phyloP scores from a whole-genome alignment of 495 filamentous ascomycete genomes.

The Aspergillus biplanus region DNA sequence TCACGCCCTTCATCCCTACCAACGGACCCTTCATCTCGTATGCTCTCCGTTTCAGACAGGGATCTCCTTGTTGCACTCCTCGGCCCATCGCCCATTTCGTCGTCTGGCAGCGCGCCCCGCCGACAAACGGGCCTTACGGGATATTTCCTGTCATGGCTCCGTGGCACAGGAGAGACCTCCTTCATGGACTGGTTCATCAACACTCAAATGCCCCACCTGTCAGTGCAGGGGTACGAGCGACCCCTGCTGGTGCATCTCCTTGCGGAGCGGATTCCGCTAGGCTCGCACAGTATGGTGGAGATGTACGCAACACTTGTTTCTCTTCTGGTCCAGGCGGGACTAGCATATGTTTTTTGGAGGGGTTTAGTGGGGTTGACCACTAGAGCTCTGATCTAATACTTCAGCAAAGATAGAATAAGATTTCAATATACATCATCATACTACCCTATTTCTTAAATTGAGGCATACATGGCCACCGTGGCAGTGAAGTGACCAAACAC shows the following conservation, averaged over 20 bases:
- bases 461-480: no score
- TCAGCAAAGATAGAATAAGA: no score
- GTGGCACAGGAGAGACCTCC: not conserved
- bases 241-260: slow-evolving; percentile 1
- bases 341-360: not conserved
- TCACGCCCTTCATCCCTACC: not conserved
- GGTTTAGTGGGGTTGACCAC: no score
- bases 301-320: not conserved
- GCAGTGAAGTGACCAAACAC: no score
- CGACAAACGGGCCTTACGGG: no score
- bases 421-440: no score
- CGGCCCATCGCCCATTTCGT: not conserved
- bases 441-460: no score
- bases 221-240: not conserved
- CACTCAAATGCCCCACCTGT: not conserved
- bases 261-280: not conserved
- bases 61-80: not conserved
- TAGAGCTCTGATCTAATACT: no score
- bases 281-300: not conserved
- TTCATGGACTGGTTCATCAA: slow-evolving; percentile 4
- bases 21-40: slow-evolving; percentile 6
- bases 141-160: not conserved
- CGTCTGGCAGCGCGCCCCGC: not conserved
- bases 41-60: slow-evolving; percentile 5
- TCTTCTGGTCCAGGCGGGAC: not conserved